A percentile compares a stretch with the other conserved stretches of the same genome.
Conservation (phyloP, 139 green algal genomes). For the Tetradesmus lagerheimii region DNA sequence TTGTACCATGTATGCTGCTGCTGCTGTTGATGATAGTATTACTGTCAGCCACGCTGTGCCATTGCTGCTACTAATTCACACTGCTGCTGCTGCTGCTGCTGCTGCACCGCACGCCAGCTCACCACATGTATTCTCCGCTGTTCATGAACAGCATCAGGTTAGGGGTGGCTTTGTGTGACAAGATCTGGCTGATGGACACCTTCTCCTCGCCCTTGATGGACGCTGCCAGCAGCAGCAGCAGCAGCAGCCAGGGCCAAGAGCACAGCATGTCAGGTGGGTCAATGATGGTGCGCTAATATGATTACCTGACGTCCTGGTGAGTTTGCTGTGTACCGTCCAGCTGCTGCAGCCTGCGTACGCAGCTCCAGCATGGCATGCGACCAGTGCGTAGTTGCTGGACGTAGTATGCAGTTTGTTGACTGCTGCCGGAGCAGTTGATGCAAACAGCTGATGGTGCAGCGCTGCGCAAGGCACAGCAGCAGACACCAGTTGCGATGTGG, state of each 20-base stretch:
- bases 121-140: constrained; percentile 56
- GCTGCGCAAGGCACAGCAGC: too few relatives aligned
- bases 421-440: neutral
- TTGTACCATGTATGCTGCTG: too few relatives aligned
- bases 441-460: too few relatives aligned
- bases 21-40: neutral
- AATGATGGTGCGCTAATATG: too few relatives aligned
- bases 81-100: neutral
- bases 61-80: too few relatives aligned
- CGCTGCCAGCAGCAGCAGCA: constrained; percentile 22
- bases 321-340: neutral
- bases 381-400: too few relatives aligned
- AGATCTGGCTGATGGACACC: constrained; percentile 46
- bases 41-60: neutral
- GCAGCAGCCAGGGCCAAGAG: neutral
- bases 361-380: too few relatives aligned
- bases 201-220: constrained; percentile 30
- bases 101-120: neutral
- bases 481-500: neutral
- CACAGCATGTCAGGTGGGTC: neutral
- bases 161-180: constrained; percentile 45
- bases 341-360: too few relatives aligned
- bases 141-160: constrained; percentile 53
- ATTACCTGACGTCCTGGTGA: too few relatives aligned
- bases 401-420: too few relatives aligned